These are phyloP conservation scores for Phytophthora vignae DNA, from an alignment of 352 stramenopile species.

Conservation along the genomic window DNA sequence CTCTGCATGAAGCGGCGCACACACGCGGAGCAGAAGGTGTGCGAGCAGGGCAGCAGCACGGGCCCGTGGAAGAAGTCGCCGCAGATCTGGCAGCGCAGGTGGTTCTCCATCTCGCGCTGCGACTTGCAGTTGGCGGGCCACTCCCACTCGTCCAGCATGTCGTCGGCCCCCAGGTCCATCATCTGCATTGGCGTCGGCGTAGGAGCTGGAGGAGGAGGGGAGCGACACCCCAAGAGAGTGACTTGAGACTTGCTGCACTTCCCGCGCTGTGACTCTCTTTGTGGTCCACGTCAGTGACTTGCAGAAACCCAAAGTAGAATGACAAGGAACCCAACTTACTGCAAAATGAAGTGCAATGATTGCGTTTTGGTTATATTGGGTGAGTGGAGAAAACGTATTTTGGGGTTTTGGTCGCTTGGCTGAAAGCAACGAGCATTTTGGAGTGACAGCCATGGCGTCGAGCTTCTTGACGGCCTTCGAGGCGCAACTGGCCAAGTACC, in stretches of 20 bases:
- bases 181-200: conserved; percentile 17
- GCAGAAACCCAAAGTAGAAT: no score
- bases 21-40: conserved; percentile 88
- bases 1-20: conserved; percentile 83
- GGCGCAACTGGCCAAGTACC: conserved; percentile 54
- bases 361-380: no score
- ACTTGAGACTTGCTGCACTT: background rate
- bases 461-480: conserved; percentile 68
- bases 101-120: conserved; percentile 76
- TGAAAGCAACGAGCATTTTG: conserved; percentile 6
- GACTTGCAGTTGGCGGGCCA: conserved; percentile 67
- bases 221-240: background rate
- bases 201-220: background rate
- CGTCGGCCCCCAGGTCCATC: conserved; percentile 25
- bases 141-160: conserved; percentile 75
- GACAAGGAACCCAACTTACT: no score
- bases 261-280: background rate
- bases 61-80: conserved; percentile 86
- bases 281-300: background rate
- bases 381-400: background rate
- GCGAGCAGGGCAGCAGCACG: conserved; percentile 78
- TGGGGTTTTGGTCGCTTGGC: conserved; percentile 1
- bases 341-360: no score
- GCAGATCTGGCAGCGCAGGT: conserved; percentile 86
- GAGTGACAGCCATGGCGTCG: conserved; percentile 41